Base-by-base conservation (phyloP, 306 rosid species). In the Spatholobus suberectus region DNA sequence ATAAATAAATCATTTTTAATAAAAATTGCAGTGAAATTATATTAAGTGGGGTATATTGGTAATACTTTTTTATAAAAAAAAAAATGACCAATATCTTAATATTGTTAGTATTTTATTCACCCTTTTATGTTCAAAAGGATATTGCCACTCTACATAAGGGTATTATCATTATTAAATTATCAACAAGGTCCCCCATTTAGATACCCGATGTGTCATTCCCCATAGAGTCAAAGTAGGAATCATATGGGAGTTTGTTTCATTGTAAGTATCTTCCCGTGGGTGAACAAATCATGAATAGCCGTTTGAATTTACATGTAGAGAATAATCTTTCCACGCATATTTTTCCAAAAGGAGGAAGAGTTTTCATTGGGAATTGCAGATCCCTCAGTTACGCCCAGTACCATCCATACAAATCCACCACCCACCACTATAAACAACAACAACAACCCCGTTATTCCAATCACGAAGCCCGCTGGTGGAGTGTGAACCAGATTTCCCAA, bases 311-410 rank as follows among this genome's bases (percentile, higher is more conserved):
- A 6, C 47, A 43, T 4, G 34, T 6, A 20, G 26, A 43, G 69
- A 79, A 77, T 41, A 73, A 17, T 23, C 65, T 75, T 37, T 38
- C 49, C 76, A 66, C 14, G 13, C 17, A 40, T 41, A 18, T 23
- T 35, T 71, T 40, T 51, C 70, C 83, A 57, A 63, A 62, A 17
- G 35, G 13, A 34, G 49, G 8, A 80, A 43, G 29, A 73, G 62
- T 70, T 47, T 59, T 81, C 84, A 20, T 89, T 87, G 91, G 94
- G 83, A 91, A 82, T 83, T 80, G 88, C 69, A 81, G 87, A 89
- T 84, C 79, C 85, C 78, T 59, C 52, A 23, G 27, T 18, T 52
- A 66, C 84, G 24, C 46, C 81, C 84, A 77, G 44, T 79, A 63
- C 63, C 72, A 73, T 81, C 66, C 55, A 23, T 65, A 54, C 83